A percentile compares a stretch with the other conserved stretches of the same genome.
Evolutionary conservation across 129 eudicot genomes (phyloP).

Genomic region (Escallonia rubra): DNA sequence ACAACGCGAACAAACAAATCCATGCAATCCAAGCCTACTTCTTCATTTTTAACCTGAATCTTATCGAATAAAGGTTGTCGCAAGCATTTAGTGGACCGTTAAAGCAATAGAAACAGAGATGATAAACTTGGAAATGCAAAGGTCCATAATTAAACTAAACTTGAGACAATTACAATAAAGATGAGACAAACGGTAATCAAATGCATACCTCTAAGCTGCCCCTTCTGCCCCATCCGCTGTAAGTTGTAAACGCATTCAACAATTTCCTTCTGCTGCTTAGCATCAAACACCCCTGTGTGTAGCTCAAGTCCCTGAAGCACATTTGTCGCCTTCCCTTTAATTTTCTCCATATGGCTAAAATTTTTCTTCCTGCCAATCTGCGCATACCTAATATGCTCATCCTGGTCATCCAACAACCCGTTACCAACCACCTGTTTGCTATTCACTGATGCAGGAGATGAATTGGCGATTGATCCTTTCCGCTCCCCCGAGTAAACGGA

Average conservation of each 20-base stretch:
- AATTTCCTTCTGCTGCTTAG: slow-evolving; percentile 51
- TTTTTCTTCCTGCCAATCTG: slow-evolving; percentile 42
- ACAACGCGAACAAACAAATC: too few species aligned
- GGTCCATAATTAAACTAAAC: slow-evolving; percentile 1
- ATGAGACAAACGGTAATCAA: background rate
- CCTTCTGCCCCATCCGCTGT: slow-evolving; percentile 60
- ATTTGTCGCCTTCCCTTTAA: slow-evolving; percentile 38
- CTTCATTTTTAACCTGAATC: too few species aligned
- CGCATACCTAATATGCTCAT: slow-evolving; percentile 24
- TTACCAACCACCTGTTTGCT: slow-evolving; percentile 27
- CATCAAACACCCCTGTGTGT: slow-evolving; percentile 50
- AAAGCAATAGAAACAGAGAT: too few species aligned
- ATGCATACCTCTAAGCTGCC: slow-evolving; percentile 53
- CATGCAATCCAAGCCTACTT: too few species aligned
- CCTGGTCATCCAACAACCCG: slow-evolving; percentile 28
- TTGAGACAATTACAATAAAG: background rate
- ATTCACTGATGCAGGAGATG: slow-evolving; percentile 34
- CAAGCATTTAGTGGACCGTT: too few species aligned
- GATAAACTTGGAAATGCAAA: too few species aligned
- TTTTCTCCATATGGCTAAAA: slow-evolving; percentile 42
- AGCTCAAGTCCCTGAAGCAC: slow-evolving; percentile 67
- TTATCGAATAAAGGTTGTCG: too few species aligned
- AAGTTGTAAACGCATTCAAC: slow-evolving; percentile 49
- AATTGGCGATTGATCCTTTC: slow-evolving; percentile 14
- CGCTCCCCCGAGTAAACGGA: slow-evolving; percentile 11